Base-by-base conservation (phyloP, 805 yeast genomes). In the Candida insectorum region DNA sequence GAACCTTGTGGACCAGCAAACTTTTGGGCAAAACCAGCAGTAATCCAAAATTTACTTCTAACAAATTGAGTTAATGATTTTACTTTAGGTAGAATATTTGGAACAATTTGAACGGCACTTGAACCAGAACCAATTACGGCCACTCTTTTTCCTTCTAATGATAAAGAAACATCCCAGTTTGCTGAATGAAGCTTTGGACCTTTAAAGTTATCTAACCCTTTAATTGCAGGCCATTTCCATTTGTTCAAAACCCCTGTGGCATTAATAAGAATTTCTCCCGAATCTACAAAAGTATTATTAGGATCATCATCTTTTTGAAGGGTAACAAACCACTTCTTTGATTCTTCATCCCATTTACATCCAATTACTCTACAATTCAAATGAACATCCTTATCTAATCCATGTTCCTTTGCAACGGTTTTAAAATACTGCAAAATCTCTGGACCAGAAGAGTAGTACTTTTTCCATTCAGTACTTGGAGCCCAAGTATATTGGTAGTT, bases 1-100 rank as follows among this genome's bases (percentile, higher is more conserved):
- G 28, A 12, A 12, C 28, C 28, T n/a, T 26, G 12, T 14, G 28
- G 28, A 14, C 28, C 66, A 70, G 28, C 31, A 23, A 51, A 49
- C 24, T 25, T 16, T 13, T 20, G 16, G 26, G 36, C 16, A 32
- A 26, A 19, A 21, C 31, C 13, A 30, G 36, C 32, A 26, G 23
- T 33, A 24, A 37, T 33, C 24, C 32, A 33, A 15, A 22, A 28
- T 19, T 29, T 37, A 11, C 27, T 20, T 12, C 40, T 22, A 15
- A 33, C 33, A 18, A 37, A 14, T 26, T 37, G 40, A 4, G 37
- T 33, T 9, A 37, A 4, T 6, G 31, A 26, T 30, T 33, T 28
- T 17, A 24, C 30, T 22, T 33, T 16, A 9, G 28, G 18, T 9
- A 33, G 11, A 11, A 37, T 10, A 13, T 16, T 14, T 5, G 40